Evolutionary conservation across 106 monocot species (phyloP), one percentile per base, ranked within the genome.

Genomic region (Dendrobium chrysotoxum): DNA sequence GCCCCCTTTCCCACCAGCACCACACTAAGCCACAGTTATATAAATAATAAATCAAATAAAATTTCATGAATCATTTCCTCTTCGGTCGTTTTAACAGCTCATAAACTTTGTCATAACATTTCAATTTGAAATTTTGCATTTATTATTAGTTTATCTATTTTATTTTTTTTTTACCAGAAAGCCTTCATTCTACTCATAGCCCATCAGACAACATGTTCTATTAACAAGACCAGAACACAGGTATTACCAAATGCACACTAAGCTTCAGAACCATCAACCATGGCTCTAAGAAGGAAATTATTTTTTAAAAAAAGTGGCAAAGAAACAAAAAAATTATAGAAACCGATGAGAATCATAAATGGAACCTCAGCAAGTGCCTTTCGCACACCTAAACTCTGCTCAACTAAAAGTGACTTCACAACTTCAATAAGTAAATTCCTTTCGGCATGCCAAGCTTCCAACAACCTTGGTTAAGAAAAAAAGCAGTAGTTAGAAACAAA

Each of bases 341-440:
- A 20, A 76, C 25, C 80, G 44, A 28, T 54, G 28, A 78, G 50
- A 61, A 84, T 46, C 38, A 75, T 26, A 35, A 76, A 55, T 18
- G n/a, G 41, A 83, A 94, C 98, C 92, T 95, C 98, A 20, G 98
- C 89, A 57, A 98, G 84, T 81, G 92, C 91, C 85, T 86, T 92
- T 28, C 86, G 84, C 66, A 92, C 76, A 78, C 84, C 86, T 73
- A 92, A 83, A 75, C 81, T 92, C 40, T 85, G 86, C 80, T 92
- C 94, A 83, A 87, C 84, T 77, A 95, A 80, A n/a, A 98, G 85
- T 28, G 84, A 81, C 72, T 88, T 95, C 74, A 91, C 87, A 84
- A 85, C 84, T 66, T 98, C 98, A 83, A 93, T 75, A 78, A 98
- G 88, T 79, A 80, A 83, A 67, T 79, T 58, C 83, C 86, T 89